Evolutionary conservation across 129 eudicot genomes (phyloP), one percentile per base, ranked within the genome.

Genomic region (Glebionis coronaria): DNA sequence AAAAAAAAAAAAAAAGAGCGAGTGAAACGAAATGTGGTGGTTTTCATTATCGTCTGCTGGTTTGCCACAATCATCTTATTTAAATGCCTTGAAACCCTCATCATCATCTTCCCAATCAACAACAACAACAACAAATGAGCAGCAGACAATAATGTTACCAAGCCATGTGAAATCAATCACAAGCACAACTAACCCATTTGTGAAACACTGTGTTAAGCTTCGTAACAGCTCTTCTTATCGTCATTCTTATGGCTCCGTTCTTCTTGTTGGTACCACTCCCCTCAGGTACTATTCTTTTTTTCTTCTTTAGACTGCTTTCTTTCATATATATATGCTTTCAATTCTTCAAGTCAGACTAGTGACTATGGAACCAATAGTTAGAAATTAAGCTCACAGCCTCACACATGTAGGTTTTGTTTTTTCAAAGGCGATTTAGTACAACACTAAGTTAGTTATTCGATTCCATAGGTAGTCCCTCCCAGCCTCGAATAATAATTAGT

Each of bases 161-260:
- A 42, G 56, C 63, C 71, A 76, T 73, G 82, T 82, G 51, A 73
- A 84, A 28, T 78, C 83, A 54, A 92, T 92, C 65, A 88, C 95
- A 58, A 92, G 98, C 83, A 81, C 95, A 2, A 78, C 98, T 35
- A 88, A 92, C 78, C 95, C 98, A 64, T 92, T 92, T 78, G 91
- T 88, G 9, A 92, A 92, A 59, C 98, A 92, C 78, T 92, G 98
- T 66, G 81, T 92, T 49, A 92, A 92, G 83, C 98, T 92, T 57
- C 89, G 98, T 1, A 87, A 81, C 56, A 88, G 81, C 86, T 83
- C 96, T 38, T 80, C 96, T 70, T 92, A 88, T 74, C 95, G 98
- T 44, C 96, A 86, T 69, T 70, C 79, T 62, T 87, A 92, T 77
- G 84, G 89, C 62, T 85, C 80, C 19, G 84, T 85, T 76, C 91